A percentile compares a stretch with the other conserved stretches of the same genome.
These are phyloP conservation scores for Diophrys sp. DNA, from an alignment of 73 alveolate species.

Conservation along the genomic window DNA sequence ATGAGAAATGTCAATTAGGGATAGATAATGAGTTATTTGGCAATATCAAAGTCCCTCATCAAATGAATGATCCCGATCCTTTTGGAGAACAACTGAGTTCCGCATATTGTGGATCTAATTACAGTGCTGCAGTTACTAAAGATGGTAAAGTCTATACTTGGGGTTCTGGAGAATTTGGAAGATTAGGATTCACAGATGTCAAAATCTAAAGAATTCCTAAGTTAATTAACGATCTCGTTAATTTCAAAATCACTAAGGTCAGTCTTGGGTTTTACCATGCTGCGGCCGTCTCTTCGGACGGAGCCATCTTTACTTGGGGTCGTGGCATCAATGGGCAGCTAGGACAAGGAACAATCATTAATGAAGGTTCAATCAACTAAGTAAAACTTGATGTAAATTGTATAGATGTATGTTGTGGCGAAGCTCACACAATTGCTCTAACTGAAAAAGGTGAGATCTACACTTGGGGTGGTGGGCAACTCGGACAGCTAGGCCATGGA, in stretches of 20 bases:
- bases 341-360: neutral
- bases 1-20: too few relatives aligned
- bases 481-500: conserved; percentile 69
- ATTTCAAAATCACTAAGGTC: neutral
- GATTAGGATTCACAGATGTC: neutral
- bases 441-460: conserved; percentile 37
- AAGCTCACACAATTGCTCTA: conserved; percentile 42
- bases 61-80: conserved; percentile 42
- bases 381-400: conserved; percentile 28
- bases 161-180: conserved; percentile 7
- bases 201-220: neutral
- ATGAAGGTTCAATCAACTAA: neutral
- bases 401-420: conserved; percentile 41
- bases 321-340: conserved; percentile 13
- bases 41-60: too few relatives aligned
- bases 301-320: conserved; percentile 1
- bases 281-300: conserved; percentile 2
- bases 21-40: too few relatives aligned
- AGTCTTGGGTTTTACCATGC: conserved; percentile 7
- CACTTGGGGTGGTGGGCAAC: conserved; percentile 69
- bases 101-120: conserved; percentile 6
- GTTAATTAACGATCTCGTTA: neutral
- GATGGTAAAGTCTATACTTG: neutral
- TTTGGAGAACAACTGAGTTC: conserved; percentile 7
- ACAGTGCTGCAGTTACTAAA: conserved; percentile 24